Evolutionary conservation across 805 yeast species (phyloP).

Genomic region (Lachancea sp.): DNA sequence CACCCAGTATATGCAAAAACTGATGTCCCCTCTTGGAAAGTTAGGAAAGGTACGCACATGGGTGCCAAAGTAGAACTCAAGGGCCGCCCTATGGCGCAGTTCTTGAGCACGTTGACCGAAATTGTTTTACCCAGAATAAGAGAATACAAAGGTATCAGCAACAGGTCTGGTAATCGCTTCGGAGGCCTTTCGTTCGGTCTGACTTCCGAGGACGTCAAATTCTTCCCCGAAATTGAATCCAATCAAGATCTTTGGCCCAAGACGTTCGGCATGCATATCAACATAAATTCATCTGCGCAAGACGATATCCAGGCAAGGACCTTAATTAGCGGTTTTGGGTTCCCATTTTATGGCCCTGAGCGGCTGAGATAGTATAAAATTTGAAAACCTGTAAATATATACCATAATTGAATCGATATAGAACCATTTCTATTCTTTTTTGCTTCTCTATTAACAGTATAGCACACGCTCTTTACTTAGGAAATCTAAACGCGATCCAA

Average conservation of each 20-base stretch:
- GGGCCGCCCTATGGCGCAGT: conserved; percentile 82
- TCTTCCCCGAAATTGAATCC: conserved; percentile 90
- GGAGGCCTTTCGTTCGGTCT: conserved; percentile 88
- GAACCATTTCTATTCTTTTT: conserved; percentile 3
- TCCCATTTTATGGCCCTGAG: conserved; percentile 57
- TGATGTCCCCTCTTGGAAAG: conserved; percentile 78
- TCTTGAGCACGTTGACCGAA: conserved; percentile 79
- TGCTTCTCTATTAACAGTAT: neutral
- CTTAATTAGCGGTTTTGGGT: conserved; percentile 70
- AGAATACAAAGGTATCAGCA: conserved; percentile 74
- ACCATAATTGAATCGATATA: no score
- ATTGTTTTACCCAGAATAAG: conserved; percentile 89
- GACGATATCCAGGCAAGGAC: conserved; percentile 86
- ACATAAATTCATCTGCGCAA: conserved; percentile 82
- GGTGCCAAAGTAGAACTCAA: conserved; percentile 77
- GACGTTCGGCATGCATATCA: conserved; percentile 79
- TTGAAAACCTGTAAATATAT: conserved; percentile 7
- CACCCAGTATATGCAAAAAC: conserved; percentile 63
- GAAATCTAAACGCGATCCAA: conserved; percentile 28
- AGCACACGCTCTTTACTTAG: neutral
- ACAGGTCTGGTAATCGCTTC: conserved; percentile 70
- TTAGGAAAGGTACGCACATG: conserved; percentile 82
- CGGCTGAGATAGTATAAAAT: conserved; percentile 8
- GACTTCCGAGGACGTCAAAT: conserved; percentile 64
- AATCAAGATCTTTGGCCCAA: conserved; percentile 86